Conservation (phyloP, 1,284 basidiomycete species). For the Farysia itapuensis region DNA sequence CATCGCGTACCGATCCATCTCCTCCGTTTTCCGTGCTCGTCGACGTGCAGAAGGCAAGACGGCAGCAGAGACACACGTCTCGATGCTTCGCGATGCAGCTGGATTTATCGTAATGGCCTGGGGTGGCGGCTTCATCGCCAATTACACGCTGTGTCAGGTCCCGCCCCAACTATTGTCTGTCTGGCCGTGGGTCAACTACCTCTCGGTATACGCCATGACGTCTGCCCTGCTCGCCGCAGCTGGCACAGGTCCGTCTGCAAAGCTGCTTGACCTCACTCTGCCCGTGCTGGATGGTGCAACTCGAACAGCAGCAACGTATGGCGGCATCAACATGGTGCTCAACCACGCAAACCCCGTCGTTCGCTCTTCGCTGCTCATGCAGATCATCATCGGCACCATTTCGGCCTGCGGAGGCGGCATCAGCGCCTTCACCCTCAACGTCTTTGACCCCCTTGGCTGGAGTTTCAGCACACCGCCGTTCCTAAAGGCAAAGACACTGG, state of each 20-base stretch:
- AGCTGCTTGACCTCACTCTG: conserved; percentile 34
- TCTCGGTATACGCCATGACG: conserved; percentile 28
- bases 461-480: conserved; percentile 36
- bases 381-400: conserved; percentile 41
- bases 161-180: conserved; percentile 39
- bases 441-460: conserved; percentile 48
- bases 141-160: conserved; percentile 36
- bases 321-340: conserved; percentile 31
- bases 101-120: conserved; percentile 54
- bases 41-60: conserved; percentile 11
- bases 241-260: conserved; percentile 12
- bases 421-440: conserved; percentile 42
- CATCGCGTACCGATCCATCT: conserved; percentile 37
- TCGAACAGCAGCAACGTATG: conserved; percentile 36
- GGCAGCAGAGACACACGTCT: conserved; percentile 12
- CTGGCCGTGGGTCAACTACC: conserved; percentile 44
- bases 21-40: conserved; percentile 12
- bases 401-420: conserved; percentile 48
- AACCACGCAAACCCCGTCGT: conserved; percentile 28
- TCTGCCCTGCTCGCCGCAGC: conserved; percentile 3
- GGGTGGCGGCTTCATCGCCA: conserved; percentile 46
- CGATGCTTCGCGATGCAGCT: conserved; percentile 20
- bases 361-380: conserved; percentile 19
- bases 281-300: conserved; percentile 45
- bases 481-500: conserved; percentile 22